Conservation (phyloP, 176 grass and related monocot species). For the Triticum aestivum region IWGSC_CS_RefSeq_v2.1 NC_057798.1:396321667-396322166, state of each 20-base stretch:
- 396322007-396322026: background rate
- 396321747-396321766: constrained; percentile 26
- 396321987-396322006: constrained; percentile 17
- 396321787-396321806: constrained; percentile 8
- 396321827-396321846: background rate
- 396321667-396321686: background rate
- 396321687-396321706: constrained; percentile 8
- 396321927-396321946: background rate
- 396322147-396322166: background rate
- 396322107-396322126: background rate
- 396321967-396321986: background rate
- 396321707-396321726: constrained; percentile 11
- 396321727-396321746: constrained; percentile 7
- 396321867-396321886: background rate
- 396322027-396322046: constrained; percentile 23
- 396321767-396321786: constrained; percentile 5
- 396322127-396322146: background rate
- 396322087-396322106: background rate
- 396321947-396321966: background rate
- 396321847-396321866: background rate
- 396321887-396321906: constrained; percentile 20
- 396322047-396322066: background rate
- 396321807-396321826: background rate
- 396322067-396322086: background rate
- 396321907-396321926: background rate